phyloP scores from a whole-genome alignment of 305 asterid genomes.

The Ilex paraguariensis region DNA sequence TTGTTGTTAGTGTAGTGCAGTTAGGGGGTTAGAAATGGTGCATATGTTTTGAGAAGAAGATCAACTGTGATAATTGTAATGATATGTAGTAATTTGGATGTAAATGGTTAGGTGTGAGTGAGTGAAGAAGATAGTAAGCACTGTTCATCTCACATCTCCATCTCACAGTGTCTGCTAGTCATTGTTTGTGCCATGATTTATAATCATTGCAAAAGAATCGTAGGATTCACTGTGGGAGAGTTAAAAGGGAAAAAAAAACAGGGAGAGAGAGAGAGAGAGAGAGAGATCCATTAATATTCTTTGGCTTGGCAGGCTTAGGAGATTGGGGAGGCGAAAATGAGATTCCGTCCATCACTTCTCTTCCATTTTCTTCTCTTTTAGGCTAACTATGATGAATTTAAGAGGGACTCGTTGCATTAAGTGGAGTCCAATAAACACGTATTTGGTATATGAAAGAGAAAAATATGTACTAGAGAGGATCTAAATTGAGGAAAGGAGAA shows the following conservation, averaged over 20 bases:
- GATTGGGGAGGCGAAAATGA: too few relatives aligned
- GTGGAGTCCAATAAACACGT: too few relatives aligned
- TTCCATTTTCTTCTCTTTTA: too few relatives aligned
- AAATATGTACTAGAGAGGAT: too few relatives aligned
- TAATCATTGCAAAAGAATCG: constrained; percentile 35
- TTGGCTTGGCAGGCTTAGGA: too few relatives aligned
- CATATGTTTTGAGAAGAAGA: background rate
- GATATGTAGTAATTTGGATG: too few relatives aligned
- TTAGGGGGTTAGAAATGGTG: background rate
- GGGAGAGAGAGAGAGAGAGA: background rate
- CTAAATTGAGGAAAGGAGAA: too few relatives aligned
- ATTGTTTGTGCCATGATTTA: constrained; percentile 16
- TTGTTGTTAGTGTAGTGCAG: background rate
- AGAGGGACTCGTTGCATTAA: too few relatives aligned
- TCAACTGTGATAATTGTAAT: background rate
- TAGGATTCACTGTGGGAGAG: constrained; percentile 10
- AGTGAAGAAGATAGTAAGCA: constrained; percentile 5
- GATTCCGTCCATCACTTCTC: too few relatives aligned
- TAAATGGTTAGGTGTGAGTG: background rate
- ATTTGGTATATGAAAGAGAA: too few relatives aligned
- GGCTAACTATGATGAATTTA: too few relatives aligned
- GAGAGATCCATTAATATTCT: constrained; percentile 1
- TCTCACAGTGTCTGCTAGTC: constrained; percentile 3
- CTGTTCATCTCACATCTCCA: constrained; percentile 17
- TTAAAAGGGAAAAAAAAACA: constrained; percentile 7